A percentile compares a stretch with the other conserved stretches of the same genome.
Conservation (phyloP, 345 rosid genomes). For the Salix suchowensis region DNA sequence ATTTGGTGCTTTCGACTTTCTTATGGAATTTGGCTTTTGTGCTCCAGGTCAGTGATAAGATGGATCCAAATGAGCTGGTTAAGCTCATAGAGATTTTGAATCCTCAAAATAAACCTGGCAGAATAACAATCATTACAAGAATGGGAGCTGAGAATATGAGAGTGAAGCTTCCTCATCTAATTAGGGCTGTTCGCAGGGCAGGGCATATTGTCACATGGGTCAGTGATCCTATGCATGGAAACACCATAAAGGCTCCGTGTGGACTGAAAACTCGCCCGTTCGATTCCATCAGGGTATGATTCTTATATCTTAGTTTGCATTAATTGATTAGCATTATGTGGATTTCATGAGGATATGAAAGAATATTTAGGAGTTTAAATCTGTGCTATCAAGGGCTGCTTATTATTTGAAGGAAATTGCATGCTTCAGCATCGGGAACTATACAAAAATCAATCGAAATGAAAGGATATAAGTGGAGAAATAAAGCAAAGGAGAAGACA, state of each 20-base stretch:
- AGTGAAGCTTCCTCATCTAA: slow-evolving; percentile 85
- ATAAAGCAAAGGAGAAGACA: not conserved
- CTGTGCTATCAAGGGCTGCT: not conserved
- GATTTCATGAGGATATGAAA: not conserved
- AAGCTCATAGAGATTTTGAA: slow-evolving; percentile 83
- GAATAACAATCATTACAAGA: slow-evolving; percentile 77
- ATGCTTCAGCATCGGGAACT: not conserved
- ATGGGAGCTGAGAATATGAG: slow-evolving; percentile 98
- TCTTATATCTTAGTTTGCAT: not conserved
- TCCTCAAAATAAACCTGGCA: slow-evolving; percentile 80
- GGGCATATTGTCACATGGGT: slow-evolving; percentile 93
- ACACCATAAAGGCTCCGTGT: slow-evolving; percentile 95
- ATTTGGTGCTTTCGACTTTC: not conserved
- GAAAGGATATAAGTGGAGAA: not conserved
- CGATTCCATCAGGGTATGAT: slow-evolving; percentile 53
- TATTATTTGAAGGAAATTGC: not conserved
- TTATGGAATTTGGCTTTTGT: not conserved
- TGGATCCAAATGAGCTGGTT: slow-evolving; percentile 82
- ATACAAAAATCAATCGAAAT: not conserved
- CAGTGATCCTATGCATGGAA: slow-evolving; percentile 96
- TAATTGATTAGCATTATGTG: not conserved
- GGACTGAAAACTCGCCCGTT: slow-evolving; percentile 94
- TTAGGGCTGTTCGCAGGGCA: slow-evolving; percentile 69
- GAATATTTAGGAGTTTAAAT: not conserved
- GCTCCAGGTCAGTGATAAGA: slow-evolving; percentile 84